Conservation (phyloP, 2,329 filamentous ascomycete species). For the Fusarium brevicatenulatum region DNA sequence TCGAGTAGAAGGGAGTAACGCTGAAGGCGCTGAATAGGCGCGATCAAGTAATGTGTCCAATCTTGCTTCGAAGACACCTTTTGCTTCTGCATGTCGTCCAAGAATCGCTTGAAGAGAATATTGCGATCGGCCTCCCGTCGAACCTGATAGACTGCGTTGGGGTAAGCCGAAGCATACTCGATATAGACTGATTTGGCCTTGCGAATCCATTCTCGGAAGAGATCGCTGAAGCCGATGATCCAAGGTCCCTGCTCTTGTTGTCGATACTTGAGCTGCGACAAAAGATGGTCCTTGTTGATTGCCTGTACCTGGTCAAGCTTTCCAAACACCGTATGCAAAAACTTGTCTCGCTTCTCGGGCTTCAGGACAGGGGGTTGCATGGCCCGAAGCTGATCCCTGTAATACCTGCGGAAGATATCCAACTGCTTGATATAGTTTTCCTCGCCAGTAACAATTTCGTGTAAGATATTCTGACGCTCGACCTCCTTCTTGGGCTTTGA, state of each 20-base stretch:
- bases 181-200: slow-evolving; percentile 91
- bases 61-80: slow-evolving; percentile 83
- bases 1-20: slow-evolving; percentile 85
- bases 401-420: slow-evolving; percentile 84
- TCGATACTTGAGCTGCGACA: slow-evolving; percentile 94
- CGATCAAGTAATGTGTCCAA: slow-evolving; percentile 95
- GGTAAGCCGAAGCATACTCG: slow-evolving; percentile 90
- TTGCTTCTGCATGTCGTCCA: slow-evolving; percentile 82
- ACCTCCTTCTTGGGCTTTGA: slow-evolving; percentile 84
- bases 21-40: slow-evolving; percentile 91
- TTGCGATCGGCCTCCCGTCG: slow-evolving; percentile 88
- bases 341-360: slow-evolving; percentile 80
- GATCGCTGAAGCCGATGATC: slow-evolving; percentile 92
- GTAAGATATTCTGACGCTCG: slow-evolving; percentile 90
- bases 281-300: slow-evolving; percentile 90
- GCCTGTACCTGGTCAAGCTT: slow-evolving; percentile 88
- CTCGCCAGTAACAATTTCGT: slow-evolving; percentile 94
- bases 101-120: slow-evolving; percentile 84
- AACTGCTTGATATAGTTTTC: slow-evolving; percentile 91
- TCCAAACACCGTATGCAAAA: slow-evolving; percentile 87
- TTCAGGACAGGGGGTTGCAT: slow-evolving; percentile 84
- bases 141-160: slow-evolving; percentile 83
- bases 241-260: slow-evolving; percentile 97
- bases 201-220: slow-evolving; percentile 97
- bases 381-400: slow-evolving; percentile 79